phyloP scores from a whole-genome alignment of 148 eudicot genomes.

The Nepenthes mirabilis region DNA sequence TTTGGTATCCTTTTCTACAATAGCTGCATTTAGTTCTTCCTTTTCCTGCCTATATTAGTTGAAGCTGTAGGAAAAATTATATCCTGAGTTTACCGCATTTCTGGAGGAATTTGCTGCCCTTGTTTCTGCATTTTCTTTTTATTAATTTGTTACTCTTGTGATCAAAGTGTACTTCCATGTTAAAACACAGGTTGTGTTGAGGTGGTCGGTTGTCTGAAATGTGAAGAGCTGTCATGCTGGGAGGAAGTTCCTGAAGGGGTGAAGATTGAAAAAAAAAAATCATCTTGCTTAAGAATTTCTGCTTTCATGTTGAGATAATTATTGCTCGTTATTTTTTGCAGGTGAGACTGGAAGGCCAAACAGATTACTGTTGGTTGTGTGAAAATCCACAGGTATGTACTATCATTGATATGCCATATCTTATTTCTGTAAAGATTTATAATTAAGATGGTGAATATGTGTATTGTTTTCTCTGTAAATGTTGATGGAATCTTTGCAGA shows the following conservation, averaged over 20 bases:
- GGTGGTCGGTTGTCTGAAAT: conserved; percentile 62
- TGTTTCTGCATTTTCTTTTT: neutral
- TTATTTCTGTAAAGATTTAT: neutral
- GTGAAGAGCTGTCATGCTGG: conserved; percentile 69
- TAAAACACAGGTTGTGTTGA: conserved; percentile 61
- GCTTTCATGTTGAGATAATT: neutral
- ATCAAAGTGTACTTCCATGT: neutral
- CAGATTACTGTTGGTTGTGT: conserved; percentile 57
- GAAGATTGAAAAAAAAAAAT: neutral
- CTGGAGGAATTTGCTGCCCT: neutral
- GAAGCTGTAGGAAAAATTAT: too few species aligned
- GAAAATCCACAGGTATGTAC: conserved; percentile 46
- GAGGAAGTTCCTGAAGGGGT: conserved; percentile 75
- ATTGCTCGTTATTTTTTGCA: conserved; percentile 9
- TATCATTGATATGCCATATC: neutral
- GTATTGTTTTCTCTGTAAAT: neutral
- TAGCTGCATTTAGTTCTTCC: neutral
- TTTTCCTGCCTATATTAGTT: neutral
- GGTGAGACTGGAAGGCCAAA: conserved; percentile 56
- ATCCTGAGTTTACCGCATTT: too few species aligned
- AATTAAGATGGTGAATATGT: neutral
- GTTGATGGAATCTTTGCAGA: conserved; percentile 20
- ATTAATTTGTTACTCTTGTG: neutral
- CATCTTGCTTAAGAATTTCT: too few species aligned
- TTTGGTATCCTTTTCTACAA: too few species aligned